phyloP scores from a whole-genome alignment of 345 rosid genomes.

The Barbarea vulgaris region DNA sequence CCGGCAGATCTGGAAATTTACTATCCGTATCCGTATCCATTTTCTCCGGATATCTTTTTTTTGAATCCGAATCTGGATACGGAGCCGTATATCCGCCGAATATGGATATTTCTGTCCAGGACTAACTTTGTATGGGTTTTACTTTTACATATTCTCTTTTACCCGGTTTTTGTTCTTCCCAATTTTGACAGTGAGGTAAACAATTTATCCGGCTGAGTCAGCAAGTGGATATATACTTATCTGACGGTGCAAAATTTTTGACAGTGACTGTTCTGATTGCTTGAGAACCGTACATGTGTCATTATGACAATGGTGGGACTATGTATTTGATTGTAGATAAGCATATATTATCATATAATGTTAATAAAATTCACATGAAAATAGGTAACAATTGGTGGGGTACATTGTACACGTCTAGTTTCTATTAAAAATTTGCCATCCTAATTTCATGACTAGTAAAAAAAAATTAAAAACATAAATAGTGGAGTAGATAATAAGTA shows the following conservation, averaged over 20 bases:
- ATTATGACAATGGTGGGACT: not conserved
- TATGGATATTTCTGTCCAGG: no score
- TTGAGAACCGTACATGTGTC: constrained; percentile 17
- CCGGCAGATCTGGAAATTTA: no score
- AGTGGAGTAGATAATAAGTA: not conserved
- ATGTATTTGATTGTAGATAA: constrained; percentile 5
- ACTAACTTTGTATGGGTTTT: no score
- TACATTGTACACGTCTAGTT: not conserved
- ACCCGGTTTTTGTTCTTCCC: not conserved
- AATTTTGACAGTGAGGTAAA: not conserved
- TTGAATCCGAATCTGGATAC: no score
- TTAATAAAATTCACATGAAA: no score
- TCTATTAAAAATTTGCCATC: not conserved
- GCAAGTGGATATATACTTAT: constrained; percentile 36
- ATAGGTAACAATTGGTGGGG: no score
- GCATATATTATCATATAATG: not conserved
- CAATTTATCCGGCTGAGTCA: constrained; percentile 36
- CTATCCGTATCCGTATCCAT: no score
- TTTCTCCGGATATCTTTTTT: no score
- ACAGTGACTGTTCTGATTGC: constrained; percentile 21
- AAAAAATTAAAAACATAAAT: no score
- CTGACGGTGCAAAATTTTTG: constrained; percentile 30
- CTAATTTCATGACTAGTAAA: not conserved
- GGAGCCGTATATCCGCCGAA: no score
- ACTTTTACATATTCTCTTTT: not conserved